Conservation (phyloP, 768 basidiomycete species). For the Leucosporidium creatinivorum region DNA sequence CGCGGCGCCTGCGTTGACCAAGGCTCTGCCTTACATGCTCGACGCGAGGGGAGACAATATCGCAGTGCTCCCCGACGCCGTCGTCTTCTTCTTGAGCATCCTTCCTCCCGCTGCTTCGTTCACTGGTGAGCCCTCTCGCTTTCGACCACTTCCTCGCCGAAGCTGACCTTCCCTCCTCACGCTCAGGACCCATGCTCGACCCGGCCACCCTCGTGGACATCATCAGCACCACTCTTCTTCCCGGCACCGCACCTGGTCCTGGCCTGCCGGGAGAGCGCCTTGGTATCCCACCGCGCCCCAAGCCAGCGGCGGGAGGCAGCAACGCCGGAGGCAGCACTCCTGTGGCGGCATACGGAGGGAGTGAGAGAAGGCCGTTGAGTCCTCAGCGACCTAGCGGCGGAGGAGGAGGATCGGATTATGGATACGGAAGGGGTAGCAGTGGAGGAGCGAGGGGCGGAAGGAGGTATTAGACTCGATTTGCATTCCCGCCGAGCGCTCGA, state of each 20-base stretch:
- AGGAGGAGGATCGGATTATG: neutral
- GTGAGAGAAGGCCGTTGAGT: neutral
- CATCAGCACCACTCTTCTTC: constrained; percentile 29
- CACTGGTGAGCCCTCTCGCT: constrained; percentile 54
- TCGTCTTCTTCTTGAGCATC: constrained; percentile 77
- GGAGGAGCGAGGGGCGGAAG: neutral
- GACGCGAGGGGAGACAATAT: constrained; percentile 38
- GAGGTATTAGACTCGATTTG: neutral
- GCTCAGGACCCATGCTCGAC: constrained; percentile 23
- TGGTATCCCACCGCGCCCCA: constrained; percentile 12
- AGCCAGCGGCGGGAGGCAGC: neutral
- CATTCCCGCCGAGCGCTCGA: too few species aligned
- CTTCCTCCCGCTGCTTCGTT: constrained; percentile 67
- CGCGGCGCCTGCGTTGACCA: constrained; percentile 32
- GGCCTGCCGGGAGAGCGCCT: constrained; percentile 30
- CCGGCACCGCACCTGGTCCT: constrained; percentile 28
- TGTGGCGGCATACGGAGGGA: neutral
- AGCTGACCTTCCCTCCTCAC: neutral
- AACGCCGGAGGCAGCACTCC: neutral
- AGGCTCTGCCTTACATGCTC: constrained; percentile 45
- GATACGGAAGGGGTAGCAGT: neutral
- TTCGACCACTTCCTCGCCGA: neutral
- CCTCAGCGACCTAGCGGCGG: neutral
- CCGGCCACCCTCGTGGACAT: constrained; percentile 30
- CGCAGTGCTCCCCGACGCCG: constrained; percentile 45